Evolutionary conservation across 208 protist genomes (phyloP), one percentile per base, ranked within the genome.

Genomic region (Novymonas esmeraldas): DNA sequence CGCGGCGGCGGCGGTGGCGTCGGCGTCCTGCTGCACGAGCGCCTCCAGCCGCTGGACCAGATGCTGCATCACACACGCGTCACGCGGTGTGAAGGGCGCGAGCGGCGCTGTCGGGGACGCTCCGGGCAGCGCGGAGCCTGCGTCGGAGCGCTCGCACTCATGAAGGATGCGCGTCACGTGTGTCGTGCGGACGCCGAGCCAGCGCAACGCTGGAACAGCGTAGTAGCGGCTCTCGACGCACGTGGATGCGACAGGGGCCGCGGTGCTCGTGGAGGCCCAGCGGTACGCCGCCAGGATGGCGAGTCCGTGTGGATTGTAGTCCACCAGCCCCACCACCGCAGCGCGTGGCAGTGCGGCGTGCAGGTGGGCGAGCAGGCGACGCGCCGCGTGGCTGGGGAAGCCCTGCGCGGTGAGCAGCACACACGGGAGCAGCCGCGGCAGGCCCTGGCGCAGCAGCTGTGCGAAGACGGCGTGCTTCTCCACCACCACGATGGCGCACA

Each of bases 401-500:
- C 90, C 90, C n/a, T 88, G 79, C 9, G 87, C 73, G 11, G 87
- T 95, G 10, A 95, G 64, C 52, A 95, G 62, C 36, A 95, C 84
- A 41, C 85, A 93, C 36, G 87, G 87, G 38, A 95, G 52, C 3
- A 56, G 58, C 0, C 75, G 72, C n/a, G 67, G 76, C 5, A 92
- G 64, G 11, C 73, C 59, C 31, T 87, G 83, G 20, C 85, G 73
- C 71, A 92, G 81, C 20, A 95, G 73, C 9, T 84, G 79, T 33
- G 77, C 74, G 42, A 91, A 94, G 3, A 94, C 79, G 1, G 90
- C 85, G 66, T 95, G 83, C 64, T 95, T 95, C 70, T 95, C 87
- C 7, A 95, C 71, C n/a, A 95, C 85, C 18, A 95, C 28, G 54
- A 95, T 85, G 29, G 71, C 86, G 42, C 87, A 84, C 49, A 79